Evolutionary conservation across 2,329 filamentous ascomycete species (phyloP), one percentile per base, ranked within the genome.

Genomic region (Huntiella abstrusa): DNA sequence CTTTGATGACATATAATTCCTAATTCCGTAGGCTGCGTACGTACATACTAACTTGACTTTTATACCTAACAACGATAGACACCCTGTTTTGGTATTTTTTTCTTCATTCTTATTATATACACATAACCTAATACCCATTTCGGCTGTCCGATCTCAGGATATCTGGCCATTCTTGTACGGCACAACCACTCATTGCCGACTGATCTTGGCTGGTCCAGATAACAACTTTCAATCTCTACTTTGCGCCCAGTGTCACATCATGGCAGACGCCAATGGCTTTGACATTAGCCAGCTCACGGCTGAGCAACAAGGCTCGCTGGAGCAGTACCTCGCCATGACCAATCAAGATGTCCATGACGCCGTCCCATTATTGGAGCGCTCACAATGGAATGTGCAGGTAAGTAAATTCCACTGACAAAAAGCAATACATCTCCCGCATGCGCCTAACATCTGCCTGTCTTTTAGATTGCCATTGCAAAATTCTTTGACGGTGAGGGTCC

Each of bases 401-500:
- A 34, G 62, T 50, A 28, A 2, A 16, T n/a, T 22, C 13, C 2
- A 33, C 33, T 22, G 6, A 17, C n/a, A 37, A 34, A 15, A n/a
- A 15, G 7, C 12, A 10, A 28, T 33, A 3, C 12, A 6, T 10
- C 2, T 13, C 4, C 13, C 35, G 8, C 10, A 10, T 17, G 15
- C 5, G 22, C 22, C 22, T 28, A 28, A 28, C 22, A 28, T 8
- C 22, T 28, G 22, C 22, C 22, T 33, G 15, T 12, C 13, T 11
- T 48, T 4, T 58, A 95, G 80, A 94, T 96, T 55, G 88, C 91
- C 49, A 88, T 98, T 52, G 77, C 91, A 53, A 92, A 92, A 58
- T 96, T 96, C 73, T 98, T 95, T 60, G 91, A 98, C 57, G 91
- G 91, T 54, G 91, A 96, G 64, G 80, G 80, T 3, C 74, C 85